Evolutionary conservation across 2,329 filamentous ascomycete genomes (phyloP), one percentile per base, ranked within the genome.

Genomic region (Cercospora zeina): DNA sequence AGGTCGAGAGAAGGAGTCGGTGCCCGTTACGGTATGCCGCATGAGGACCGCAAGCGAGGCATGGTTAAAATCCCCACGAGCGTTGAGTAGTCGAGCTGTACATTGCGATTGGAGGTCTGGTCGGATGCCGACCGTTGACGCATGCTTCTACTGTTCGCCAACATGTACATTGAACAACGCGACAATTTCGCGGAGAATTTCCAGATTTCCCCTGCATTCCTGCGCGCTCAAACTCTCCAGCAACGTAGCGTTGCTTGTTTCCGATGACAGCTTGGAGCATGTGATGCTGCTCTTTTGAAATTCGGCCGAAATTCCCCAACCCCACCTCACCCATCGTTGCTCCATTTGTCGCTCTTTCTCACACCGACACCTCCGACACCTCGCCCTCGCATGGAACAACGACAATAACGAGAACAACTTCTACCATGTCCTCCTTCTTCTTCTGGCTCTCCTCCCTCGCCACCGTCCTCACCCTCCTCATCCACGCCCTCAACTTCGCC

Each of bases 1-100:
- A 79, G 84, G 68, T 79, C 79, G 33, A 73, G 76, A 21, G 74
- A 74, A 62, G 85, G 83, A 30, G 82, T 83, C 19, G 86, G 85
- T 13, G 81, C 79, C 68, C 78, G 85, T 66, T 88, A 88, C 70
- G 85, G 86, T 69, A 79, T 87, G 62, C 85, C 86, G 54, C 81
- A 81, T 68, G 77, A 85, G 69, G 85, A 87, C 65, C 77, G 86
- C 63, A 87, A 87, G 80, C 83, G 82, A 75, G 85, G 85, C 24
- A 76, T 80, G 65, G 77, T 86, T 69, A 88, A 88, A 79, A 87
- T 88, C 65, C 85, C 85, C 11, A 86, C 81, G 21, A 80, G 78
- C 65, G 85, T 87, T 53, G 81, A 83, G 67, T 75, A 59, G 67
- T 75, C 57, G 30, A 24, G 30, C 19, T 33, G 30, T 60, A 31